A percentile compares a stretch with the other conserved stretches of the same genome.
Evolutionary conservation across 2,329 filamentous ascomycete species (phyloP).

Genomic region (Fonsecaea multimorphosa): DNA sequence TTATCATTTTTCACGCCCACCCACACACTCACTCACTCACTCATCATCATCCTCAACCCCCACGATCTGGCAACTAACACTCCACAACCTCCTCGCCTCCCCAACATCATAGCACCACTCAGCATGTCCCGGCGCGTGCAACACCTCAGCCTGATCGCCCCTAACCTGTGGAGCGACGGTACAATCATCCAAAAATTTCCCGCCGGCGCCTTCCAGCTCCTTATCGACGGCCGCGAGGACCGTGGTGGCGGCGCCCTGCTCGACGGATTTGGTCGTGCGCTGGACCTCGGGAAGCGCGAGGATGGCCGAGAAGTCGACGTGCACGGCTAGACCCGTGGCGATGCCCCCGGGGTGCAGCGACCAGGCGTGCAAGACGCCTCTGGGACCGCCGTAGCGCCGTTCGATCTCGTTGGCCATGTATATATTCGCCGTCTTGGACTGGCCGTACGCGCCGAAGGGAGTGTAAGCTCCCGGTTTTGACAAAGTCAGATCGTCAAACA

Average conservation of each 20-base stretch:
- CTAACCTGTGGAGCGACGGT: constrained; percentile 27
- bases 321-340: constrained; percentile 40
- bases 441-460: constrained; percentile 51
- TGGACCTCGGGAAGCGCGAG: constrained; percentile 29
- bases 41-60: constrained; percentile 20
- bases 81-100: constrained; percentile 34
- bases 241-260: constrained; percentile 48
- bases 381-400: constrained; percentile 50
- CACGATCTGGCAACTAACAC: constrained; percentile 30
- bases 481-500: constrained; percentile 51
- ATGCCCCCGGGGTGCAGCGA: constrained; percentile 57
- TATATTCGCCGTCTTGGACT: constrained; percentile 59
- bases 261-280: constrained; percentile 42
- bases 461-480: constrained; percentile 44
- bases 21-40: not conserved
- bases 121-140: constrained; percentile 32
- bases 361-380: constrained; percentile 50
- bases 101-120: constrained; percentile 30
- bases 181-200: constrained; percentile 42
- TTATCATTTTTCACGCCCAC: too few species aligned
- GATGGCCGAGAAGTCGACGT: constrained; percentile 34
- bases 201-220: constrained; percentile 41
- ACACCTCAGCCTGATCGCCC: not conserved
- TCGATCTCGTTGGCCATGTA: constrained; percentile 59
- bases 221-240: constrained; percentile 42